Percentiles rank a stretch among this genome's conserved stretches.
These are phyloP conservation scores for Acacia pycnantha DNA, from an alignment of 331 rosid genomes.

Conservation along the genomic window DNA sequence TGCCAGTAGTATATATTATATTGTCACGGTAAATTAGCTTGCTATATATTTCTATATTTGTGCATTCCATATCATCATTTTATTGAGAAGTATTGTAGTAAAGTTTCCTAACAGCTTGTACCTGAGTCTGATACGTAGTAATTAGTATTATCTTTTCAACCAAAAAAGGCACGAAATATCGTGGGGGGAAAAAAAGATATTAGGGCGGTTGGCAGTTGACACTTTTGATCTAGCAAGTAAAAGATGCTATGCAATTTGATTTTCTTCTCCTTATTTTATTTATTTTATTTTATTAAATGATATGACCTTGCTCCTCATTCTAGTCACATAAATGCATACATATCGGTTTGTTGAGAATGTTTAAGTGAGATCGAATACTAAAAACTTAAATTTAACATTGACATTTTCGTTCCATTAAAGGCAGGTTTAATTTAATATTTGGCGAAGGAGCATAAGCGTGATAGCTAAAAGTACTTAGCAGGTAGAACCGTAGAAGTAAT, in stretches of 20 bases:
- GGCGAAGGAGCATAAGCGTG: background rate
- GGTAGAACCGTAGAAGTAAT: no score
- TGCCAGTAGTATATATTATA: background rate
- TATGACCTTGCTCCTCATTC: background rate
- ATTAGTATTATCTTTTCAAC: no score
- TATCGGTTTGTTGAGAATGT: background rate
- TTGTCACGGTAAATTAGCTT: background rate
- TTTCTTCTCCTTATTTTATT: background rate
- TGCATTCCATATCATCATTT: background rate
- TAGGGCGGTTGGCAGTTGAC: background rate
- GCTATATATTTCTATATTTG: background rate
- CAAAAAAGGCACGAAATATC: background rate
- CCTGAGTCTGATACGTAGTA: background rate
- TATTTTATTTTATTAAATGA: background rate
- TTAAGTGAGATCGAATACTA: background rate
- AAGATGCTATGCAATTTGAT: background rate
- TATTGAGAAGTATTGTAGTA: background rate
- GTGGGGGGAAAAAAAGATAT: background rate
- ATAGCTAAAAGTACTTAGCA: no score
- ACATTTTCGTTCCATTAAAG: background rate
- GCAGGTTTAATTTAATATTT: background rate
- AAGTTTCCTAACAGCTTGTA: background rate
- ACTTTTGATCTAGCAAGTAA: background rate
- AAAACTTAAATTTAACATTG: background rate
- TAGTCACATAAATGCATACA: background rate